Evolutionary conservation across 495 filamentous ascomycete genomes (phyloP), one percentile per base, ranked within the genome.

Genomic region (Penicillium daleae): DNA sequence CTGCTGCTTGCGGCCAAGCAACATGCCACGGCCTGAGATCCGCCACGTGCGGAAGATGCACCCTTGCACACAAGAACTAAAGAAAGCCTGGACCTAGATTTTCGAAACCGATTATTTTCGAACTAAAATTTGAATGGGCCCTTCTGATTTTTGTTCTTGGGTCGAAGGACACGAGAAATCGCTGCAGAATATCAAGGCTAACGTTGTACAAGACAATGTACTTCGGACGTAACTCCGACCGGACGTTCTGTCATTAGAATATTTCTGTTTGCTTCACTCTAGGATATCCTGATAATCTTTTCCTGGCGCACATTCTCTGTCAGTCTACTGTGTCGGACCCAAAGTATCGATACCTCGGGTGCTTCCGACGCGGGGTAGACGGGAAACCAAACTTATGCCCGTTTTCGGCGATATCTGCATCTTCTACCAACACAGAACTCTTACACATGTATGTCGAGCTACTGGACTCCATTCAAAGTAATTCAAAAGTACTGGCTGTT

Each of bases 1-100:
- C 27, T 58, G 22, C 65, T 48, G 65, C 52, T 63, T 67, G 57
- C 65, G 61, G 61, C 37, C 24, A 48, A 57, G n/a, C 19, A 27
- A 6, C 13, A 59, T 39, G 22, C 27, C 55, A 26, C 51, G 13
- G 26, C 26, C 35, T 27, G 35, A 60, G 63, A 57, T 53, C 35
- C 19, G 42, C 53, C 65, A 63, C 61, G 57, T 57, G 60, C 53
- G 26, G 37, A 19, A 29, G 17, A 35, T 31, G 46, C 24, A 6
- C 46, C 21, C 19, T 49, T 22, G 40, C 24, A 10, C 13, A 50
- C 29, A 13, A 15, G 1, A 50, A 27, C 15, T n/a, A 26, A 26
- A 50, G 46, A 50, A 4, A 29, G 29, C 9, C 13, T 50, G 12
- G 46, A 7, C 24, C 46, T 50, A 2, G 9, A 6, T 29, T 3